These are phyloP conservation scores for Sphagnurus paluster DNA, from an alignment of 1,284 basidiomycete species.

Conservation along the genomic window DNA sequence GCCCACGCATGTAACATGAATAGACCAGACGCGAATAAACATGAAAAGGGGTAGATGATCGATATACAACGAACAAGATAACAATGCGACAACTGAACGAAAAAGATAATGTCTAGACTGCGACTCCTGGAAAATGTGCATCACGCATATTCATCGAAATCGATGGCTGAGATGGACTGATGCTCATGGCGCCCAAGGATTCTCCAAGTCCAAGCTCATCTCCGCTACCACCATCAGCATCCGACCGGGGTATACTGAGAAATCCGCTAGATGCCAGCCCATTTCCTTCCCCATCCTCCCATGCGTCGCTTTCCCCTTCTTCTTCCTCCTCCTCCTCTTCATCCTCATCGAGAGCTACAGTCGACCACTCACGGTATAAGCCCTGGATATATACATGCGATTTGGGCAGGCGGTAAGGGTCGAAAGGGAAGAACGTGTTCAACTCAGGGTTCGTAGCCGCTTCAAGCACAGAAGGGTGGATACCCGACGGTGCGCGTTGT, in stretches of 20 bases:
- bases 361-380: conserved; percentile 76
- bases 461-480: conserved; percentile 33
- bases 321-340: conserved; percentile 68
- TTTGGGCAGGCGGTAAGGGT: conserved; percentile 89
- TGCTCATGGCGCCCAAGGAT: conserved; percentile 79
- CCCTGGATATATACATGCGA: conserved; percentile 69
- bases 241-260: conserved; percentile 34
- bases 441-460: conserved; percentile 66
- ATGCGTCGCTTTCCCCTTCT: conserved; percentile 40
- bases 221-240: conserved; percentile 28
- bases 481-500: conserved; percentile 12
- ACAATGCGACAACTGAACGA: conserved; percentile 9
- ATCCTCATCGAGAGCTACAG: conserved; percentile 72
- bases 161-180: conserved; percentile 49
- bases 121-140: neutral
- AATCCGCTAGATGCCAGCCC: conserved; percentile 17
- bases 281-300: conserved; percentile 12
- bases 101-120: conserved; percentile 1
- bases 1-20: no score
- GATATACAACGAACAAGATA: conserved; percentile 9
- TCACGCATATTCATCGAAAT: conserved; percentile 9
- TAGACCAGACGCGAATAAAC: neutral
- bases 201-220: conserved; percentile 52
- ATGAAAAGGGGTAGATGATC: neutral
- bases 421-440: conserved; percentile 97